phyloP scores from a whole-genome alignment of 2,329 filamentous ascomycete species.

The Venturia oleaginea region DNA sequence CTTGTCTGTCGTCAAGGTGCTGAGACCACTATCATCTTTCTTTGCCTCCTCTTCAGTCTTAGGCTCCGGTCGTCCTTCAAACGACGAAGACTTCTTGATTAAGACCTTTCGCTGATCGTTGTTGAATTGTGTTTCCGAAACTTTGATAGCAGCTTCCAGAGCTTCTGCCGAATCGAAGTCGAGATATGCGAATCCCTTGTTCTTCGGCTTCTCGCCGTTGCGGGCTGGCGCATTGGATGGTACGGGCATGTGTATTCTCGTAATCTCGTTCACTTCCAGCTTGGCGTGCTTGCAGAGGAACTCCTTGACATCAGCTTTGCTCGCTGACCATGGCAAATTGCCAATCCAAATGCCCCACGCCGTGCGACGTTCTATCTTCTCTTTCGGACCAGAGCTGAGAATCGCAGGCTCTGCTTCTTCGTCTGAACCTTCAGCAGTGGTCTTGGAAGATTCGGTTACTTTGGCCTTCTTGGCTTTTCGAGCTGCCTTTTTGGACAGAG shows the following conservation, averaged over 20 bases:
- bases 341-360: conserved; percentile 91
- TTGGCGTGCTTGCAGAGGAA: conserved; percentile 67
- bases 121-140: conserved; percentile 74
- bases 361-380: conserved; percentile 48
- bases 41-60: conserved; percentile 21
- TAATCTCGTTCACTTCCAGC: conserved; percentile 59
- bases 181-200: conserved; percentile 94
- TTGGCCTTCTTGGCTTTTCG: conserved; percentile 71
- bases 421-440: conserved; percentile 22
- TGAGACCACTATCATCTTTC: not conserved
- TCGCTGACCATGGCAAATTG: conserved; percentile 79
- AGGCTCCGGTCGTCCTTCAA: conserved; percentile 69
- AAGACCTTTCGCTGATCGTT: conserved; percentile 61
- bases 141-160: conserved; percentile 66
- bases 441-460: conserved; percentile 14
- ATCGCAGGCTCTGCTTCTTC: conserved; percentile 22
- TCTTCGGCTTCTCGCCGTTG: conserved; percentile 48
- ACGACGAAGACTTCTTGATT: conserved; percentile 88
- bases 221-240: conserved; percentile 34
- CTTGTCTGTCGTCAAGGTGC: conserved; percentile 23
- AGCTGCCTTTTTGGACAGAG: conserved; percentile 86
- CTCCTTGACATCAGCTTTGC: conserved; percentile 61
- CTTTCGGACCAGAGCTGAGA: conserved; percentile 12
- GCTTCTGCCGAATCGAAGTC: conserved; percentile 67
- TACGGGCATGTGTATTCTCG: conserved; percentile 70